A percentile compares a stretch with the other conserved stretches of the same genome.
Conservation (phyloP, 352 stramenopile genomes). For the Phytophthora pisi region DNA sequence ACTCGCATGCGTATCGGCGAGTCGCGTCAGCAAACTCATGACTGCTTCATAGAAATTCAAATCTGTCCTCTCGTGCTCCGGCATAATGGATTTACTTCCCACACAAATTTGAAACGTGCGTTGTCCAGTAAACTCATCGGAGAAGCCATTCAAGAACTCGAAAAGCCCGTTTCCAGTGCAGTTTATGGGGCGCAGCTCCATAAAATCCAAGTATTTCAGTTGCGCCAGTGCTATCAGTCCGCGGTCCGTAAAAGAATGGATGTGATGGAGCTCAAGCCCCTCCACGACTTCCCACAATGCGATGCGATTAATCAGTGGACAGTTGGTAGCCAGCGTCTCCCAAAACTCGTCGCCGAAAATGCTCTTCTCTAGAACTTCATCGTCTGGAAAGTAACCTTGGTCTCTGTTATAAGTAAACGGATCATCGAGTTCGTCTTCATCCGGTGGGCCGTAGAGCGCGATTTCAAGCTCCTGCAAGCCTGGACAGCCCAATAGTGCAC, state of each 20-base stretch:
- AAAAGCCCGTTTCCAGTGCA: constrained; percentile 46
- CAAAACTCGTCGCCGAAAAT: constrained; percentile 46
- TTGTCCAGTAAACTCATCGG: constrained; percentile 31
- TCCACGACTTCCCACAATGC: constrained; percentile 39
- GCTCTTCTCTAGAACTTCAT: constrained; percentile 23
- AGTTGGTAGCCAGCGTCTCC: constrained; percentile 19
- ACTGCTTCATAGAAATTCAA: constrained; percentile 40
- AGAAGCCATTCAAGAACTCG: constrained; percentile 40
- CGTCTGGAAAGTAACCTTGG: constrained; percentile 19
- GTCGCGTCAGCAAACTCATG: constrained; percentile 25
- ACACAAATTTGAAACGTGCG: constrained; percentile 47
- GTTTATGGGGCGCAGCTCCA: constrained; percentile 46
- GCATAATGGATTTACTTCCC: constrained; percentile 10
- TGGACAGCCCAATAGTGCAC: constrained; percentile 36
- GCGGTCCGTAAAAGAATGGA: constrained; percentile 37
- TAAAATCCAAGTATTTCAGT: constrained; percentile 33
- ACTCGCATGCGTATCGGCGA: constrained; percentile 8
- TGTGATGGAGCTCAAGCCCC: constrained; percentile 31
- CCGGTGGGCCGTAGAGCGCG: constrained; percentile 38
- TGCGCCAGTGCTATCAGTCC: constrained; percentile 29
- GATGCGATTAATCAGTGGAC: constrained; percentile 28
- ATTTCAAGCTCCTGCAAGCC: constrained; percentile 34
- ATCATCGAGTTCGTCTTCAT: constrained; percentile 31
- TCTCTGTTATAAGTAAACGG: constrained; percentile 21
- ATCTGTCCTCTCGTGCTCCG: constrained; percentile 8